Evolutionary conservation across 495 filamentous ascomycete genomes (phyloP).

Genomic region (Penicillium parvum): DNA sequence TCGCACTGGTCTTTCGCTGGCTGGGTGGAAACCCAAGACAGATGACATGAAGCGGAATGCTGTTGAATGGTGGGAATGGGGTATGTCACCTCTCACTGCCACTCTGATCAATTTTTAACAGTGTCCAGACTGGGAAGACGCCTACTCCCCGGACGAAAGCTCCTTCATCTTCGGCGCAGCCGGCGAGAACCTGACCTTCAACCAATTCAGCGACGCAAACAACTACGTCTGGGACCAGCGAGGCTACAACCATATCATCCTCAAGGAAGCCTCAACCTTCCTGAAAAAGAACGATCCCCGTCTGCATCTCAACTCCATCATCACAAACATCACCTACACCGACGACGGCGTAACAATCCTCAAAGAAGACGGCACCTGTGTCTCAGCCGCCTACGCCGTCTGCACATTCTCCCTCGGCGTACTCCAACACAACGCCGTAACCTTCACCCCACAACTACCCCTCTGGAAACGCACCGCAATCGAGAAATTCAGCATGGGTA

Average conservation of each 20-base stretch:
- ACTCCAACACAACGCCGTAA: constrained; percentile 58
- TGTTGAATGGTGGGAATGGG: constrained; percentile 61
- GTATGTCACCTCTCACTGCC: constrained; percentile 11
- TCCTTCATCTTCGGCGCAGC: constrained; percentile 43
- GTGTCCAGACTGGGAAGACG: constrained; percentile 52
- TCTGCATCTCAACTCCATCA: constrained; percentile 54
- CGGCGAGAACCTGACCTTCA: constrained; percentile 44
- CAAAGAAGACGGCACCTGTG: constrained; percentile 52
- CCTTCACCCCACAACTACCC: constrained; percentile 58
- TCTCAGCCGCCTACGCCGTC: constrained; percentile 56
- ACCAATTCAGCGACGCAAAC: constrained; percentile 53
- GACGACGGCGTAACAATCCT: constrained; percentile 52
- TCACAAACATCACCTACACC: constrained; percentile 56
- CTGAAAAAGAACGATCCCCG: constrained; percentile 53
- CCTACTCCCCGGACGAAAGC: constrained; percentile 44
- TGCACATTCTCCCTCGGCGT: constrained; percentile 65
- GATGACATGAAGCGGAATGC: constrained; percentile 56
- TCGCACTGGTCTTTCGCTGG: constrained; percentile 55
- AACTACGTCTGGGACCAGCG: constrained; percentile 64
- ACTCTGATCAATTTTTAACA: constrained; percentile 14
- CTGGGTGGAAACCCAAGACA: constrained; percentile 59
- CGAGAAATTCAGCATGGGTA: constrained; percentile 65
- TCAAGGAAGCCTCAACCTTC: constrained; percentile 59
- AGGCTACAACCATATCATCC: constrained; percentile 62
- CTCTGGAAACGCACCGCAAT: constrained; percentile 64